phyloP scores from a whole-genome alignment of 2,329 filamentous ascomycete genomes.

The Apiospora rasikravindrae region DNA sequence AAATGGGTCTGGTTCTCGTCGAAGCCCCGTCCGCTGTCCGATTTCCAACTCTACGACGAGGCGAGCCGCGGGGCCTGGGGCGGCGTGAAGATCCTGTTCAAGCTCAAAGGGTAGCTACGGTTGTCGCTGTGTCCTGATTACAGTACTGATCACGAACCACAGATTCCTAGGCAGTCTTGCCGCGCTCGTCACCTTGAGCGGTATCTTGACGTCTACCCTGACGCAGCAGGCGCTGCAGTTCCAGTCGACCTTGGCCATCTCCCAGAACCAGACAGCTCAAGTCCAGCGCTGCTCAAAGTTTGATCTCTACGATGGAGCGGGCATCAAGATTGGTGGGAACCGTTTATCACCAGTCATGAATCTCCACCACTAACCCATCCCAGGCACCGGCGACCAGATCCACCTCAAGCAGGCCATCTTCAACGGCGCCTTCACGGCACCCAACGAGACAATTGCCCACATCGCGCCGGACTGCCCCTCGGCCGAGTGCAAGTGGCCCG shows the following conservation, averaged over 20 bases:
- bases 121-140: rapidly evolving
- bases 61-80: background rate
- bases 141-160: background rate
- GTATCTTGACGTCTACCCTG: constrained; percentile 13
- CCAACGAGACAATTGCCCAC: background rate
- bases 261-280: background rate
- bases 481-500: constrained; percentile 10
- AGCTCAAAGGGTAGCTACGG: constrained; percentile 19
- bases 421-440: background rate
- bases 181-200: background rate
- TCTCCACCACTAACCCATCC: too few species aligned
- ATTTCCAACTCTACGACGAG: constrained; percentile 16
- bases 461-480: background rate
- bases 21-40: background rate
- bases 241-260: background rate
- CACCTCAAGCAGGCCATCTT: constrained; percentile 12
- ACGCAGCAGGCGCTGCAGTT: background rate
- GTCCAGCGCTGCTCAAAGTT: background rate
- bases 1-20: constrained; percentile 17
- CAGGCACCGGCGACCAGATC: constrained; percentile 1
- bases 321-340: background rate
- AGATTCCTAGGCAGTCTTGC: background rate
- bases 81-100: background rate
- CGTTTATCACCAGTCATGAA: too few species aligned
- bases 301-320: background rate